Percentiles rank a stretch among this genome's conserved stretches.
Conservation (phyloP, 2,329 filamentous ascomycete genomes). For the Aspergillus intermedius region DNA sequence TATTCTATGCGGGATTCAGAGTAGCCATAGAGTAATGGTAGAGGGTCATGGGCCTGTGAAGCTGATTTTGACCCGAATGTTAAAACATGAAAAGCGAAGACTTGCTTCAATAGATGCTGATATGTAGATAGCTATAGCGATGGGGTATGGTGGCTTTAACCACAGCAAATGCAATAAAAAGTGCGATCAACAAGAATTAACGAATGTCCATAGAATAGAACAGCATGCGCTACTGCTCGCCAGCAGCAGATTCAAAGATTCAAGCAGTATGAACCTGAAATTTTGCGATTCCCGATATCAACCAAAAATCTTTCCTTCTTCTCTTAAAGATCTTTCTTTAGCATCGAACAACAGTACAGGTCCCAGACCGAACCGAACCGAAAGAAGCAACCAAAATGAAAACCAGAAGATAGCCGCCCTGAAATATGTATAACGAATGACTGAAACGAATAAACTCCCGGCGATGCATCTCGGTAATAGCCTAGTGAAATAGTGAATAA, state of each 20-base stretch:
- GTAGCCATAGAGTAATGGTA: too few species aligned
- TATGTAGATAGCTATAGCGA: too few species aligned
- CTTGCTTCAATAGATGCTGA: too few species aligned
- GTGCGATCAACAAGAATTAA: background rate
- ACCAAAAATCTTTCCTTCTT: background rate
- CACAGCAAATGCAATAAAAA: background rate
- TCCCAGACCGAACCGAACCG: background rate
- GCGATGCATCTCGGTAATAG: constrained; percentile 22
- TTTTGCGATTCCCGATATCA: background rate
- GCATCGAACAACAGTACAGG: too few species aligned
- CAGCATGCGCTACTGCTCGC: constrained; percentile 1
- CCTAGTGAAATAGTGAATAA: constrained; percentile 2
- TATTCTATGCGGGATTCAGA: too few species aligned
- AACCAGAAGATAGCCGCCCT: constrained; percentile 15
- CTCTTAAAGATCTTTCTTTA: too few species aligned
- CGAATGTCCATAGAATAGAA: background rate
- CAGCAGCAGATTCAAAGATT: background rate
- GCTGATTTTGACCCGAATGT: too few species aligned
- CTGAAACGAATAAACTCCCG: constrained; percentile 21
- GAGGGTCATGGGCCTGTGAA: too few species aligned
- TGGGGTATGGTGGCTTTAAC: background rate
- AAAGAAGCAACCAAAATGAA: constrained; percentile 3
- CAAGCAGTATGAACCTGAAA: background rate
- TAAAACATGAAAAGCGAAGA: too few species aligned
- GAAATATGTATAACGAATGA: constrained; percentile 16